Percentiles rank a stretch among this genome's conserved stretches.
These are phyloP conservation scores for Leucoagaricus sp. DNA, from an alignment of 1,284 basidiomycete species.

Conservation along the genomic window DNA sequence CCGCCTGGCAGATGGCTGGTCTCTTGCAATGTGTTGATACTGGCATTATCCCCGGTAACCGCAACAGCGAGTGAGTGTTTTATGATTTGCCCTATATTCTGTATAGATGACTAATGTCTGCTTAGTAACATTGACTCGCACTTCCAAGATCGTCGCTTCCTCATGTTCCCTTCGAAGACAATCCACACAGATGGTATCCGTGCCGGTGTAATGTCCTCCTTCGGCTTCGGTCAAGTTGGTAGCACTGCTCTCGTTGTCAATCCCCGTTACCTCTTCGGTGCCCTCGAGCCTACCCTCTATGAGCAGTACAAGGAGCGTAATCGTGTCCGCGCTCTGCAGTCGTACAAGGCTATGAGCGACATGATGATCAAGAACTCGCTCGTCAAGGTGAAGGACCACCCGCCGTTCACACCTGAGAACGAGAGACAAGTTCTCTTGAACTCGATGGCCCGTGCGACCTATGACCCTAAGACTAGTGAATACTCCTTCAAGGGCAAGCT, in stretches of 20 bases:
- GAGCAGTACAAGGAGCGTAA: constrained; percentile 77
- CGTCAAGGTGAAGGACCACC: constrained; percentile 94
- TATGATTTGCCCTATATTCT: neutral
- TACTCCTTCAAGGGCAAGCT: constrained; percentile 79
- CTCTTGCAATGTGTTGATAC: constrained; percentile 85
- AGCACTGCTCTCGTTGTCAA: constrained; percentile 89
- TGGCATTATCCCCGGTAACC: constrained; percentile 95
- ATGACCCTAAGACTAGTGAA: constrained; percentile 82
- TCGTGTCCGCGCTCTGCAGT: constrained; percentile 66
- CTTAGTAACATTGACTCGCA: constrained; percentile 88
- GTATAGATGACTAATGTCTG: constrained; percentile 27
- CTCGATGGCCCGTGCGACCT: constrained; percentile 86
- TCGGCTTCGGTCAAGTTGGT: constrained; percentile 99
- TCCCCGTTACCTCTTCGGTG: constrained; percentile 89
- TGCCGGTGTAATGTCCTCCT: constrained; percentile 93
- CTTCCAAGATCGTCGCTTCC: constrained; percentile 87
- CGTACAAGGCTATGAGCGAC: constrained; percentile 93
- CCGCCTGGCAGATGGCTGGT: constrained; percentile 97
- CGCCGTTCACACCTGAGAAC: constrained; percentile 88
- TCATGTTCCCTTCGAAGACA: constrained; percentile 97
- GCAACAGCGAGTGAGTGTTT: constrained; percentile 84
- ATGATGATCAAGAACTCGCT: constrained; percentile 93
- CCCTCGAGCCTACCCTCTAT: constrained; percentile 75
- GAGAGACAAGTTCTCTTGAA: constrained; percentile 91
- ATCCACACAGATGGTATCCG: constrained; percentile 93